phyloP scores from a whole-genome alignment of 768 basidiomycete species.

The Leccinum boreale region DNA sequence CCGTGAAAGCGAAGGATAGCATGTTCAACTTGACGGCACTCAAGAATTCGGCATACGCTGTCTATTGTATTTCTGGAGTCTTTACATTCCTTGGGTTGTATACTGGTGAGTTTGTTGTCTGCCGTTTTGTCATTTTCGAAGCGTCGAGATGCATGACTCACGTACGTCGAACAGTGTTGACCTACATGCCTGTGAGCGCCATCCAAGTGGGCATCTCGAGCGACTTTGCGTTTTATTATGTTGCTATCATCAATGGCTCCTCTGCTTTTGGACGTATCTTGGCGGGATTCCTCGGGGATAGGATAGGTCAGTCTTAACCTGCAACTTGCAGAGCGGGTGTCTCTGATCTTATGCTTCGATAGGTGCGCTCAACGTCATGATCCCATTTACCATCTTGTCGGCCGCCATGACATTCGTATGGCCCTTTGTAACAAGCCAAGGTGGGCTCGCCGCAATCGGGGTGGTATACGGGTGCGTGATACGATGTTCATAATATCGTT shows the following conservation, averaged over 20 bases:
- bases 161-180: conserved; percentile 45
- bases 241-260: conserved; percentile 65
- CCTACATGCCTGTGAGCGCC: conserved; percentile 63
- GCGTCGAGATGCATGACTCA: background rate
- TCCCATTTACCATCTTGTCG: conserved; percentile 54
- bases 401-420: conserved; percentile 63
- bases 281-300: conserved; percentile 54
- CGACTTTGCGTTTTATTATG: conserved; percentile 58
- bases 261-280: conserved; percentile 59
- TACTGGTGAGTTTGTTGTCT: conserved; percentile 42
- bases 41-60: conserved; percentile 42
- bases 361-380: conserved; percentile 71
- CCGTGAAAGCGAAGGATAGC: conserved; percentile 51
- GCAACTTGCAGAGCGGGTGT: background rate
- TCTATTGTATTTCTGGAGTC: conserved; percentile 58
- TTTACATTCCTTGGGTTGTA: conserved; percentile 67
- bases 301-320: conserved; percentile 37
- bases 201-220: conserved; percentile 43
- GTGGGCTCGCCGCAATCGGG: conserved; percentile 48
- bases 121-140: background rate
- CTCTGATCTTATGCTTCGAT: background rate
- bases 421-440: conserved; percentile 55
- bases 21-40: conserved; percentile 55
- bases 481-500: accelerated
- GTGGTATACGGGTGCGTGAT: conserved; percentile 60